A percentile compares a stretch with the other conserved stretches of the same genome.
These are phyloP conservation scores for Paramecium bursaria DNA, from an alignment of 73 alveolate genomes.

Conservation along the genomic window DNA sequence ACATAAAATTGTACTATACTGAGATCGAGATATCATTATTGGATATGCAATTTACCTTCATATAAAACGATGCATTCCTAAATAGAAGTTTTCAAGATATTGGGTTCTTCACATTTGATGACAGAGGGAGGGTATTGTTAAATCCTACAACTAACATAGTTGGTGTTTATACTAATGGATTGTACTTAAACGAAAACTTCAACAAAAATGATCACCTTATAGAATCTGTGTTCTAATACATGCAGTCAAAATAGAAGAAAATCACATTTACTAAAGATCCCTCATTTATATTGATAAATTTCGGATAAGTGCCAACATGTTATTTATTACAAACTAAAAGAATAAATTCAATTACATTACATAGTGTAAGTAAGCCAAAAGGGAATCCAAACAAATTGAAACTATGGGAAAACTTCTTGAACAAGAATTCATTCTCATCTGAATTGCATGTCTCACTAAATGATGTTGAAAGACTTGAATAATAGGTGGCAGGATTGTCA, in stretches of 20 bases:
- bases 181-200: neutral
- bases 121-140: constrained; percentile 25
- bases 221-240: too few relatives aligned
- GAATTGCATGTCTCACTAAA: constrained; percentile 28
- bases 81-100: neutral
- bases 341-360: neutral
- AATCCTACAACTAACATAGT: neutral
- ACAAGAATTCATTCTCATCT: constrained; percentile 48
- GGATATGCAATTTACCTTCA: constrained; percentile 6
- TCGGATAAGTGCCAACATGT: constrained; percentile 12
- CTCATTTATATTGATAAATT: neutral
- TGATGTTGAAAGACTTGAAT: constrained; percentile 21
- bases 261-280: constrained; percentile 27
- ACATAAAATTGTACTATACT: neutral
- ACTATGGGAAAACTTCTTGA: constrained; percentile 49
- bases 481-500: neutral
- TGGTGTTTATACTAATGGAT: constrained; percentile 12
- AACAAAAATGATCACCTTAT: constrained; percentile 2
- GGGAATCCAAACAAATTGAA: constrained; percentile 27
- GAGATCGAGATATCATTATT: neutral
- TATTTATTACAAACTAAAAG: neutral
- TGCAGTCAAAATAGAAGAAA: neutral
- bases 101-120: constrained; percentile 24
- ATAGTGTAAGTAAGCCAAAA: neutral
- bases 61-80: constrained; percentile 8